Conservation (phyloP, 352 stramenopile species). For the Peronospora destructor region DNA sequence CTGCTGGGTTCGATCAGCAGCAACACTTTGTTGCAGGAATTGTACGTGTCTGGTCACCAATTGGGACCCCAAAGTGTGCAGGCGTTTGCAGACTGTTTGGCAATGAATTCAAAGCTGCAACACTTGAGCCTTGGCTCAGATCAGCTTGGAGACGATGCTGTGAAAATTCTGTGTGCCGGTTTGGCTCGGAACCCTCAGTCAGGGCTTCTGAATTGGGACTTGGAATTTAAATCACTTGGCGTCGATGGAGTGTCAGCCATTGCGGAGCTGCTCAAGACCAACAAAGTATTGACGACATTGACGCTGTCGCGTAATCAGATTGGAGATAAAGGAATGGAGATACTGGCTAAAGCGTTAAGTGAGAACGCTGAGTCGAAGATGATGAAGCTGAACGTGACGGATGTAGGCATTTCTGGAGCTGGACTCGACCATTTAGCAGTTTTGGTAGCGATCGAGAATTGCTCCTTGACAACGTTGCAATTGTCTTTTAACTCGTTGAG, state of each 20-base stretch:
- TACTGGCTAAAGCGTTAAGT: slow-evolving; percentile 32
- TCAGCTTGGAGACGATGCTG: slow-evolving; percentile 42
- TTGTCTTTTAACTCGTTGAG: slow-evolving; percentile 67
- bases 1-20: slow-evolving; percentile 46
- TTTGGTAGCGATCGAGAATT: slow-evolving; percentile 33
- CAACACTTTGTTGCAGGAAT: slow-evolving; percentile 61
- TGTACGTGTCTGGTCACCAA: slow-evolving; percentile 74
- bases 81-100: slow-evolving; percentile 61
- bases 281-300: slow-evolving; percentile 39
- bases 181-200: slow-evolving; percentile 50
- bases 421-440: slow-evolving; percentile 43
- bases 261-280: slow-evolving; percentile 44
- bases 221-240: slow-evolving; percentile 65
- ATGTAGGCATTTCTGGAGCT: slow-evolving; percentile 38
- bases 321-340: slow-evolving; percentile 34
- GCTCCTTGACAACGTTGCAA: slow-evolving; percentile 52
- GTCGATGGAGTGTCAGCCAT: slow-evolving; percentile 39
- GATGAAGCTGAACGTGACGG: slow-evolving; percentile 38
- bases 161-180: slow-evolving; percentile 39
- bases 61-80: slow-evolving; percentile 34
- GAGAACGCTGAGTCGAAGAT: slow-evolving; percentile 32
- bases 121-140: slow-evolving; percentile 64
- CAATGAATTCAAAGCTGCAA: slow-evolving; percentile 55
- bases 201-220: slow-evolving; percentile 51
- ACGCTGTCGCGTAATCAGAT: slow-evolving; percentile 61